A percentile compares a stretch with the other conserved stretches of the same genome.
Evolutionary conservation across 208 protist species (phyloP).

Genomic region (Trypanosoma conorhini): DNA sequence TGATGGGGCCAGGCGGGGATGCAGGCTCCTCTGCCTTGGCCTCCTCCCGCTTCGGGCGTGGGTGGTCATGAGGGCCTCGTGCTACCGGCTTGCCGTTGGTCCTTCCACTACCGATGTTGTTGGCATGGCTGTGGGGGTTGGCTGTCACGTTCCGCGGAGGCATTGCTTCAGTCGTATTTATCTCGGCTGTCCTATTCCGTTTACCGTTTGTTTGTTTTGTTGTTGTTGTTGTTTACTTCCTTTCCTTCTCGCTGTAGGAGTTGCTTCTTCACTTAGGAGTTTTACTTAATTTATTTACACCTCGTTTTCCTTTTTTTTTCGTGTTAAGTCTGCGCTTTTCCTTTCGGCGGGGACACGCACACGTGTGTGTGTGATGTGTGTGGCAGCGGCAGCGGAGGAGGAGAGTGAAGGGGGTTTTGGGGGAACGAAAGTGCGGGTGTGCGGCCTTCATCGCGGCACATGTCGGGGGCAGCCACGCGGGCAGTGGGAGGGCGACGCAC

Average conservation of each 20-base stretch:
- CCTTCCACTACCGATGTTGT: not conserved
- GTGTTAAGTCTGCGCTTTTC: conserved; percentile 2
- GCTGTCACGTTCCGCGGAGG: conserved; percentile 19
- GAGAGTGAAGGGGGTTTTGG: not conserved
- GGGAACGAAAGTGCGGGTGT: not conserved
- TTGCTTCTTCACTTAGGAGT: not conserved
- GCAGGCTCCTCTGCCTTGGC: conserved; percentile 38
- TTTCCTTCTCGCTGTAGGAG: not conserved
- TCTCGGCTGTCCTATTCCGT: conserved; percentile 14
- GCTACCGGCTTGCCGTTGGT: conserved; percentile 6
- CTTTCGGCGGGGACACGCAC: not conserved
- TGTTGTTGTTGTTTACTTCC: conserved; percentile 23
- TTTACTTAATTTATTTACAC: conserved; percentile 4
- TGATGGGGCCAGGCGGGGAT: conserved; percentile 40
- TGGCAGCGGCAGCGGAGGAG: not conserved
- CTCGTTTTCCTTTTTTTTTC: conserved; percentile 17
- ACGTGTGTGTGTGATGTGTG: not conserved
- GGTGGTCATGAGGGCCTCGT: conserved; percentile 2
- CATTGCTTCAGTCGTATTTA: conserved; percentile 13
- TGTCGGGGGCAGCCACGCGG: not conserved
- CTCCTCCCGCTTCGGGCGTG: conserved; percentile 21
- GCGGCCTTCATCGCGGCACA: not conserved
- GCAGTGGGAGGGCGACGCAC: conserved; percentile 8
- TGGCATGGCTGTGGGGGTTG: conserved; percentile 28
- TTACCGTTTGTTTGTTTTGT: conserved; percentile 21